Evolutionary conservation across 495 filamentous ascomycete species (phyloP).

Genomic region (Penicillium nucicola): DNA sequence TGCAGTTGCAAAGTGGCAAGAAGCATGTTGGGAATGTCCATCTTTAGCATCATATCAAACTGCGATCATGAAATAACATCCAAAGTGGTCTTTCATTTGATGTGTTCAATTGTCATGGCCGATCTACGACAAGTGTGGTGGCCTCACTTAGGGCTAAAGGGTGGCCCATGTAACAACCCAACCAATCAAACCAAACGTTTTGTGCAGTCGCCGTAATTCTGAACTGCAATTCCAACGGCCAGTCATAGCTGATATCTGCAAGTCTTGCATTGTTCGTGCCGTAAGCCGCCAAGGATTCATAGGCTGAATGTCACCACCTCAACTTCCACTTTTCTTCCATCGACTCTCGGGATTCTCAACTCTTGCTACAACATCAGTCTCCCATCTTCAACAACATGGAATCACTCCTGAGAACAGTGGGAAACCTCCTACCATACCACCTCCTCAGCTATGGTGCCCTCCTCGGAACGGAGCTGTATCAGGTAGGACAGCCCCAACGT

Average conservation of each 20-base stretch:
- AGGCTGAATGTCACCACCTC: background rate
- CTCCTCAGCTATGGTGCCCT: constrained; percentile 51
- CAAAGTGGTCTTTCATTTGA: too few relatives aligned
- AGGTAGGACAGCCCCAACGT: constrained; percentile 20
- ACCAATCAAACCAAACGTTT: background rate
- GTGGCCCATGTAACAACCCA: too few relatives aligned
- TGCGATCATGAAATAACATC: too few relatives aligned
- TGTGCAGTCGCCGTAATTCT: background rate
- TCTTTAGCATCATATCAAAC: too few relatives aligned
- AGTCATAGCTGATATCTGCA: background rate
- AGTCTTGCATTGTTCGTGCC: background rate
- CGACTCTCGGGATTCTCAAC: background rate
- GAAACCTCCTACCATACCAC: constrained; percentile 40
- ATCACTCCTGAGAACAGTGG: constrained; percentile 7
- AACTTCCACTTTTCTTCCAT: background rate
- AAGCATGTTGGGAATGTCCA: too few relatives aligned
- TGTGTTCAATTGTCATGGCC: too few relatives aligned
- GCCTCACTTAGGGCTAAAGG: too few relatives aligned
- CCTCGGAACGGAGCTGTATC: constrained; percentile 50
- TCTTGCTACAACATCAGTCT: background rate
- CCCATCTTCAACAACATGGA: constrained; percentile 12
- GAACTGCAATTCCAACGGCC: background rate
- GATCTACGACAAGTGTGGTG: too few relatives aligned
- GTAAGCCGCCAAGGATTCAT: constrained; percentile 1
- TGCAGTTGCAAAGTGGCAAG: too few relatives aligned